Evolutionary conservation across 2,329 filamentous ascomycete species (phyloP).

Genomic region (Annulohypoxylon truncatum): DNA sequence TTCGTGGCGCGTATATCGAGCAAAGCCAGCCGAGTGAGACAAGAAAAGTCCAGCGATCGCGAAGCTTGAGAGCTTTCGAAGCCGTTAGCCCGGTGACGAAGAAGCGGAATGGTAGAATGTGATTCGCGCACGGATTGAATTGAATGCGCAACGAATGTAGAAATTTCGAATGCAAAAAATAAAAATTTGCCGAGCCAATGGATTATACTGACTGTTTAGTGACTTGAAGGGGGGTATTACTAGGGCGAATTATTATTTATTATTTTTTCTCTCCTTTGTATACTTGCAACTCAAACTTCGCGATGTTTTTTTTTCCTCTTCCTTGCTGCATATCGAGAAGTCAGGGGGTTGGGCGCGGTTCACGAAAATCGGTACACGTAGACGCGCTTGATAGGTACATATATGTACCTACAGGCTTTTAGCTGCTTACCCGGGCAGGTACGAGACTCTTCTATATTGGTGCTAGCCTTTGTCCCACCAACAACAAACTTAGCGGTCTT

Average conservation of each 20-base stretch:
- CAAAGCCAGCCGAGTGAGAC: neutral
- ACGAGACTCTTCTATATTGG: conserved; percentile 3
- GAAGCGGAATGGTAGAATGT: conserved; percentile 6
- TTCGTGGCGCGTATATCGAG: neutral
- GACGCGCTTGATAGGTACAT: conserved; percentile 29
- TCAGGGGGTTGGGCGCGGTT: conserved; percentile 34
- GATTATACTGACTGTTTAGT: conserved; percentile 24
- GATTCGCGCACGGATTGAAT: conserved; percentile 10
- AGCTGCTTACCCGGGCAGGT: conserved; percentile 8
- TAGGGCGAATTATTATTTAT: conserved; percentile 26
- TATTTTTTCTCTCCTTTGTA: conserved; percentile 4
- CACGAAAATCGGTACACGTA: conserved; percentile 36
- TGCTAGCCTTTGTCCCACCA: conserved; percentile 21
- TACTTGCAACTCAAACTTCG: conserved; percentile 15
- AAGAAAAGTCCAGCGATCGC: conserved; percentile 4
- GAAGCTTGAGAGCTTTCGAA: conserved; percentile 2
- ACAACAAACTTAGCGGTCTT: conserved; percentile 9
- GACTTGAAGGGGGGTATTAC: conserved; percentile 12
- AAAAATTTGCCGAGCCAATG: conserved; percentile 27
- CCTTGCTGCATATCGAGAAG: conserved; percentile 9
- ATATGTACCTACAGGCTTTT: conserved; percentile 11
- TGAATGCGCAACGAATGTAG: conserved; percentile 13
- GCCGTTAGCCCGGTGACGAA: neutral
- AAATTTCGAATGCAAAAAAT: conserved; percentile 15
- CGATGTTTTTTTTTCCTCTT: conserved; percentile 27